phyloP scores from a whole-genome alignment of 495 filamentous ascomycete genomes.

The Filosporella fistucella region DNA sequence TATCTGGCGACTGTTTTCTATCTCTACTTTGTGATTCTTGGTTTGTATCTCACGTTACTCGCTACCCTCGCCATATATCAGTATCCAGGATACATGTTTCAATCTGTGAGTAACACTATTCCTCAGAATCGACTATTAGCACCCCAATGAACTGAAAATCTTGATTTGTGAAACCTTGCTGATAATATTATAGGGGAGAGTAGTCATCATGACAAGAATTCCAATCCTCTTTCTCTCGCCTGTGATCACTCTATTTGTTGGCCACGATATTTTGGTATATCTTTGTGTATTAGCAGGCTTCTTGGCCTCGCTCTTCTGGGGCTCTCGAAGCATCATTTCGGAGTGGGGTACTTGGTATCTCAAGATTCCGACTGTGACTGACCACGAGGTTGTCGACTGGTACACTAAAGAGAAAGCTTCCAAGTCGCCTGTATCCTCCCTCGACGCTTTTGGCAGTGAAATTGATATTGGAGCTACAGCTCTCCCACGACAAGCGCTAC shows the following conservation, averaged over 20 bases:
- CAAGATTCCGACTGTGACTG: neutral
- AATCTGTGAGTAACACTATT: constrained; percentile 27
- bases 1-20: neutral
- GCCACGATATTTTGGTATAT: neutral
- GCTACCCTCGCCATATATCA: neutral
- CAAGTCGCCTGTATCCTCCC: too few species aligned
- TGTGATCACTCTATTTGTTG: neutral
- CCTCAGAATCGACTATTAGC: too few species aligned
- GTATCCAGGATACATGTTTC: neutral
- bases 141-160: too few species aligned
- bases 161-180: too few species aligned
- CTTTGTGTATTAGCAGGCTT: neutral
- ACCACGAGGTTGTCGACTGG: neutral
- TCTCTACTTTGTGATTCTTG: neutral
- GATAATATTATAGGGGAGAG: neutral
- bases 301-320: neutral
- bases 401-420: neutral
- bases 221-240: neutral
- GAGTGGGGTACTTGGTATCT: neutral
- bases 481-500: constrained; percentile 29
- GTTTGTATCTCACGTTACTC: neutral
- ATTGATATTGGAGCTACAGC: neutral
- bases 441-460: neutral
- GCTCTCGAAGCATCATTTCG: neutral
- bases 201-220: neutral